Evolutionary conservation across 2,329 filamentous ascomycete genomes (phyloP), one percentile per base, ranked within the genome.

Genomic region (Metarhizium rileyi): DNA sequence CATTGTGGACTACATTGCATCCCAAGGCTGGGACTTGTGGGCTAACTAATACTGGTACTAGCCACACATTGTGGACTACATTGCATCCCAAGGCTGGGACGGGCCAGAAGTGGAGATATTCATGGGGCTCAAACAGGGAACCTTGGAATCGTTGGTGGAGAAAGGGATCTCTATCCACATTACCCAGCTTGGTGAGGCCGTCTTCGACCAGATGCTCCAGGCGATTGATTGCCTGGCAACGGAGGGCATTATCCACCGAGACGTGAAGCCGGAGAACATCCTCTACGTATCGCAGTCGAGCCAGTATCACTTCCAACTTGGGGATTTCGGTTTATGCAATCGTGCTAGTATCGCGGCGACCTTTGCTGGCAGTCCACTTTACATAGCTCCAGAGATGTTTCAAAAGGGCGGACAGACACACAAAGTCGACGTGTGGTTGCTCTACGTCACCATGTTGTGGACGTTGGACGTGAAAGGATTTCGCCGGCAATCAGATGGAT

Each of bases 351-450:
- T 18, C 3, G 44, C 49, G 6, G 14, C 0, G 9, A 53, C 49
- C 4, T 3, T 12, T 16, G 30, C 33, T 23, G 43, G 36, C 10
- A 18, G 25, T 7, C 1, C 6, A 9, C 35, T 40, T 6, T 61
- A 50, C 46, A 57, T 59, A 51, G 56, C 44, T 5, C 55, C 53
- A 9, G 58, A 59, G 44, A 44, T 56, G 5, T 36, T 33, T 23
- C 25, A 42, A 28, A 22, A 28, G 4, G 51, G 47, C 4, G 14
- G 2, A 6, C 55, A 59, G 45, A 57, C 55, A 23, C 26, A 35
- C 12, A 61, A 59, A 47, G 38, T 55, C 8, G 61, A 62, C 42
- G 44, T 62, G 14, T 62, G 56, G 60, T 61, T 58, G 3, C 52
- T 61, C 14, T 62, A 51, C 46, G 55, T 58, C 26, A 59, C 61